Percentiles rank a stretch among this genome's conserved stretches.
These are phyloP conservation scores for Leccinum pseudoinsigne DNA, from an alignment of 1,284 basidiomycete genomes.

Conservation along the genomic window DNA sequence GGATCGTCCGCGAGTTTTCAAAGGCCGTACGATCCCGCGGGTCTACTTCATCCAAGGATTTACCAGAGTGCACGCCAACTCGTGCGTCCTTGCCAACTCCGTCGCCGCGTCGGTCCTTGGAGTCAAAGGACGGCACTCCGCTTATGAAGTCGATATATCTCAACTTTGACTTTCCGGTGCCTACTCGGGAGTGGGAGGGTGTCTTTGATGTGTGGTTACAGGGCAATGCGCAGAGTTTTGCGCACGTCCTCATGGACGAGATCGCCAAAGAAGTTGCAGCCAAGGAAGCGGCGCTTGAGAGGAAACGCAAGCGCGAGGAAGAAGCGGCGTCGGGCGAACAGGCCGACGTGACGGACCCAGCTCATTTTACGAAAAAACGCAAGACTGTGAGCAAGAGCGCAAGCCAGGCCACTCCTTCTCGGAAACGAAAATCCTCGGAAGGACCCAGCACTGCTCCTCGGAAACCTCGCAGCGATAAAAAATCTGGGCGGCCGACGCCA, in stretches of 20 bases:
- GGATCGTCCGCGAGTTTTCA: slow-evolving; percentile 89
- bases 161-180: slow-evolving; percentile 89
- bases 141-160: slow-evolving; percentile 79
- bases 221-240: slow-evolving; percentile 86
- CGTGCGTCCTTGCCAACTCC: slow-evolving; percentile 40
- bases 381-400: slow-evolving; percentile 22
- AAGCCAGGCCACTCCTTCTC: slow-evolving; percentile 20
- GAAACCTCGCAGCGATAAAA: slow-evolving; percentile 31
- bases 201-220: slow-evolving; percentile 92
- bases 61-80: slow-evolving; percentile 21
- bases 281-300: slow-evolving; percentile 52
- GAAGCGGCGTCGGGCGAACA: slow-evolving; percentile 21
- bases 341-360: slow-evolving; percentile 16
- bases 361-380: slow-evolving; percentile 25
- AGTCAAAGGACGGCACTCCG: slow-evolving; percentile 43
- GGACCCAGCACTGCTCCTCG: slow-evolving; percentile 25
- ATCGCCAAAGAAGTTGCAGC: slow-evolving; percentile 50
- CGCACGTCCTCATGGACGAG: slow-evolving; percentile 55
- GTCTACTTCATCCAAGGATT: slow-evolving; percentile 26
- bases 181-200: slow-evolving; percentile 85
- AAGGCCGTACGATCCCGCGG: slow-evolving; percentile 69
- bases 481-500: slow-evolving; percentile 16
- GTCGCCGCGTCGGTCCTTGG: slow-evolving; percentile 41
- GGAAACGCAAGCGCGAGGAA: slow-evolving; percentile 51
- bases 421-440: slow-evolving; percentile 29